These are phyloP conservation scores for Brassica incana DNA, from an alignment of 345 rosid species.

Conservation along the genomic window DNA sequence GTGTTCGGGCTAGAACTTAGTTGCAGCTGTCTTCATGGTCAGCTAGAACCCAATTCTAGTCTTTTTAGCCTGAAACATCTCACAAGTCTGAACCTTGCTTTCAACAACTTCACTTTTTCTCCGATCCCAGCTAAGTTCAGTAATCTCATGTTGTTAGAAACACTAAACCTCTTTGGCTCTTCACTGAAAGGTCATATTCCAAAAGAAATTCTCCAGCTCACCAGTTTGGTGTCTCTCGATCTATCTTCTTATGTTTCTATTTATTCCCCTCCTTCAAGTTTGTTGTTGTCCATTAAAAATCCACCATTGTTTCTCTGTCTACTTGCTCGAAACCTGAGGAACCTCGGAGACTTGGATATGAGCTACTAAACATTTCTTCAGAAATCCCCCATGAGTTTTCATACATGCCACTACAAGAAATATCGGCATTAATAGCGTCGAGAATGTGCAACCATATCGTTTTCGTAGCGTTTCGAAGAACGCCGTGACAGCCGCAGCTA, in stretches of 20 bases:
- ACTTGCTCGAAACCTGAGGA: constrained; percentile 5
- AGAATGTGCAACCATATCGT: no score
- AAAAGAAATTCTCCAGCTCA: background rate
- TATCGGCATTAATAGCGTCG: no score
- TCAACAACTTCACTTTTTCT: constrained; percentile 24
- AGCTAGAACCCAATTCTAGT: background rate
- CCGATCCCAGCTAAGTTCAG: background rate
- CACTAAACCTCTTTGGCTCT: background rate
- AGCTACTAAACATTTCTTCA: background rate
- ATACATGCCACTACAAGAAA: background rate
- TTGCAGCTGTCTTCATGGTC: background rate
- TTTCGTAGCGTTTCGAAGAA: no score
- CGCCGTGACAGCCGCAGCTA: no score
- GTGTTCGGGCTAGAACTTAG: constrained; percentile 5
- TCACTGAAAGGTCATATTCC: constrained; percentile 1
- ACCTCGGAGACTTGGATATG: background rate
- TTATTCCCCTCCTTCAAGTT: no score
- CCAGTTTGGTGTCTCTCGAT: constrained; percentile 9
- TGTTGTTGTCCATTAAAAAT: background rate
- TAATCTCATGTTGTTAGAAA: background rate
- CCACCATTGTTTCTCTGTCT: background rate
- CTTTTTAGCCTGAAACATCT: constrained; percentile 1
- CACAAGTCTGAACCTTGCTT: constrained; percentile 32
- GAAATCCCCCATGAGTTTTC: background rate
- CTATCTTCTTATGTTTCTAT: background rate